These are phyloP conservation scores for Piloderma croceum DNA, from an alignment of 768 basidiomycete species.

Conservation along the genomic window DNA sequence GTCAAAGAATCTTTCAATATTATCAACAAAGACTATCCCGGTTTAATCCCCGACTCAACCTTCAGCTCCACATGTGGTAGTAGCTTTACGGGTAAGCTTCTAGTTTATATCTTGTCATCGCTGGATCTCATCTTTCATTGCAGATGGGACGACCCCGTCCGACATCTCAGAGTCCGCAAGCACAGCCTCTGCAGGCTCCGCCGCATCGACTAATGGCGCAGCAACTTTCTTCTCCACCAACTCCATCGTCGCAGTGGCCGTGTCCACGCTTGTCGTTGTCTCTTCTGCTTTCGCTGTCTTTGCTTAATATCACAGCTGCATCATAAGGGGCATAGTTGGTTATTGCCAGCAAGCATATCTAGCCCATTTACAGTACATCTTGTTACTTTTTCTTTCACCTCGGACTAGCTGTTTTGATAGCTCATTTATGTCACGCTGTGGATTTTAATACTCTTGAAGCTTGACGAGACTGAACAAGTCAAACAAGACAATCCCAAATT, in stretches of 20 bases:
- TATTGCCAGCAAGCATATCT: too few relatives aligned
- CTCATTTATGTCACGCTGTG: too few relatives aligned
- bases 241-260: background rate
- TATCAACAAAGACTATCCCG: conserved; percentile 7
- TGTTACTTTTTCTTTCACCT: too few relatives aligned
- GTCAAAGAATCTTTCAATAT: conserved; percentile 23
- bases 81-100: conserved; percentile 24
- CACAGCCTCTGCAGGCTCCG: conserved; percentile 13
- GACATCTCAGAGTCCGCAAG: conserved; percentile 17
- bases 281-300: background rate
- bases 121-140: conserved; percentile 4
- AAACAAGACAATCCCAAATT: too few relatives aligned
- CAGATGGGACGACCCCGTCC: conserved; percentile 28
- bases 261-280: background rate
- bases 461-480: too few relatives aligned
- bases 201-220: background rate
- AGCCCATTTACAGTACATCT: too few relatives aligned
- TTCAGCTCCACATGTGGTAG: conserved; percentile 17
- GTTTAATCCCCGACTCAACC: conserved; percentile 7
- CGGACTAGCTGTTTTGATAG: too few relatives aligned
- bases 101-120: background rate
- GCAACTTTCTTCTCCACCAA: background rate
- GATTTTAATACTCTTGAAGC: too few relatives aligned
- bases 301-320: too few relatives aligned
- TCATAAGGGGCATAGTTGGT: too few relatives aligned